Percentiles rank a stretch among this genome's conserved stretches.
Evolutionary conservation across 2,329 filamentous ascomycete species (phyloP).

Genomic region (Microcyclospora tardicrescens): DNA sequence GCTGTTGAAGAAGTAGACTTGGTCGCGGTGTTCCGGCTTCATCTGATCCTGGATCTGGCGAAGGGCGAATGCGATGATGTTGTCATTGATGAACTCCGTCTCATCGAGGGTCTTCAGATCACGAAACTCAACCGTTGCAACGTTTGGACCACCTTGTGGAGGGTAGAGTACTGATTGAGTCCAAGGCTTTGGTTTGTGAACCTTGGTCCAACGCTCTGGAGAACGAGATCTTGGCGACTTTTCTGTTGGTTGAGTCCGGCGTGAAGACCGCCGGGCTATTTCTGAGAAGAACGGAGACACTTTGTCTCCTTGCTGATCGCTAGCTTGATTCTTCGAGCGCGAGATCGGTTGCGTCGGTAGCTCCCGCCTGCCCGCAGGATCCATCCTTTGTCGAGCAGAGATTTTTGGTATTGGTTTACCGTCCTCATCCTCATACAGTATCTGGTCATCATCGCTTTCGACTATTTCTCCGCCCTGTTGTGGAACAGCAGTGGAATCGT

Average conservation of each 20-base stretch:
- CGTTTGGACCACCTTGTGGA: slow-evolving; percentile 38
- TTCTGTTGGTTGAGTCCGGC: background rate
- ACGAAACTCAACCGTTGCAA: slow-evolving; percentile 54
- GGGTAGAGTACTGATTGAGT: slow-evolving; percentile 47
- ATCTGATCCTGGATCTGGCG: slow-evolving; percentile 31
- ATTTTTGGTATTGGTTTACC: background rate
- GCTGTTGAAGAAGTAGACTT: slow-evolving; percentile 80
- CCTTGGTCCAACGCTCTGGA: slow-evolving; percentile 12
- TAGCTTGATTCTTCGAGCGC: too few relatives aligned
- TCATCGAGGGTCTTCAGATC: slow-evolving; percentile 70
- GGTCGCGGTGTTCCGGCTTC: slow-evolving; percentile 29
- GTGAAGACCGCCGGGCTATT: too few relatives aligned
- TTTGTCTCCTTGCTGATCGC: too few relatives aligned
- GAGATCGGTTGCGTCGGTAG: slow-evolving; percentile 7
- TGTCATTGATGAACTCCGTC: slow-evolving; percentile 83
- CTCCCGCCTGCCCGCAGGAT: slow-evolving; percentile 1
- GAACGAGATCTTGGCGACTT: slow-evolving; percentile 4
- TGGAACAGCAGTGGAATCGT: background rate
- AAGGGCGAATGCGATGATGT: slow-evolving; percentile 77
- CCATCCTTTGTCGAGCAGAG: background rate
- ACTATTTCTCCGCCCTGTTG: background rate
- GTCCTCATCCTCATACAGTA: slow-evolving; percentile 1
- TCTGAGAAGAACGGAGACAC: too few relatives aligned
- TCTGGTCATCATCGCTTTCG: background rate
- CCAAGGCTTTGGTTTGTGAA: slow-evolving; percentile 16